Percentiles rank a stretch among this genome's conserved stretches.
phyloP scores from a whole-genome alignment of 768 basidiomycete genomes.

The Termitomyces sp. region DNA sequence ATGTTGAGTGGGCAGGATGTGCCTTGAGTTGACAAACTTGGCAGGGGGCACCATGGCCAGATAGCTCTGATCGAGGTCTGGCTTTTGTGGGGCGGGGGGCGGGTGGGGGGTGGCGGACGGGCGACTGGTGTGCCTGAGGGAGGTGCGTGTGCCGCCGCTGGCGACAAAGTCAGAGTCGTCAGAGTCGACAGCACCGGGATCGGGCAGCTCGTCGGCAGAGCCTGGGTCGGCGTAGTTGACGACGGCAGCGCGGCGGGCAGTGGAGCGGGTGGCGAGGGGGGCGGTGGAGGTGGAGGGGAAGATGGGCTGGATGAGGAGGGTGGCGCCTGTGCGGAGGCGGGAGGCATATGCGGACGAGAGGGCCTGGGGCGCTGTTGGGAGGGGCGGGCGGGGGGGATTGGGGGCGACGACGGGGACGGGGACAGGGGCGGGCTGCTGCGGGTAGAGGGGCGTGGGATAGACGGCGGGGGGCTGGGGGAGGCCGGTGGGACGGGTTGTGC shows the following conservation, averaged over 20 bases:
- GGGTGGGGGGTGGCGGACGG: conserved; percentile 35
- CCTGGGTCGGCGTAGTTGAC: conserved; percentile 87
- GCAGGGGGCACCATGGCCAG: conserved; percentile 81
- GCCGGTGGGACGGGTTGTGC: conserved; percentile 25
- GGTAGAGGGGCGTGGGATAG: conserved; percentile 26
- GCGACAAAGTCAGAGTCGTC: conserved; percentile 82
- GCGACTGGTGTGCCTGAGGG: conserved; percentile 39
- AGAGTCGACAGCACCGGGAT: conserved; percentile 76
- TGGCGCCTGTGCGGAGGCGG: conserved; percentile 84
- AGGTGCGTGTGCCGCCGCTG: conserved; percentile 55
- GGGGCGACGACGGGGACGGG: conserved; percentile 23
- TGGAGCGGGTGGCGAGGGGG: conserved; percentile 31
- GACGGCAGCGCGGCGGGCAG: conserved; percentile 57
- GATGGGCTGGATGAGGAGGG: conserved; percentile 88
- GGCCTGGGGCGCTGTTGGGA: conserved; percentile 65
- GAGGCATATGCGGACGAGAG: conserved; percentile 80
- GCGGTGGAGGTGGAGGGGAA: conserved; percentile 25
- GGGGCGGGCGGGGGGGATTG: conserved; percentile 48
- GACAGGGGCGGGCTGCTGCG: conserved; percentile 14
- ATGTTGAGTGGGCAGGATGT: conserved; percentile 56
- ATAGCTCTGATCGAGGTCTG: conserved; percentile 82
- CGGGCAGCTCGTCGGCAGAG: conserved; percentile 75
- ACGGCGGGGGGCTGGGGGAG: conserved; percentile 38
- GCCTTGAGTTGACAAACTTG: conserved; percentile 62
- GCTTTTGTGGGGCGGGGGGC: conserved; percentile 34